Base-by-base conservation (phyloP, 495 filamentous ascomycete species). In the Friedmanniomyces endolithicus region DNA sequence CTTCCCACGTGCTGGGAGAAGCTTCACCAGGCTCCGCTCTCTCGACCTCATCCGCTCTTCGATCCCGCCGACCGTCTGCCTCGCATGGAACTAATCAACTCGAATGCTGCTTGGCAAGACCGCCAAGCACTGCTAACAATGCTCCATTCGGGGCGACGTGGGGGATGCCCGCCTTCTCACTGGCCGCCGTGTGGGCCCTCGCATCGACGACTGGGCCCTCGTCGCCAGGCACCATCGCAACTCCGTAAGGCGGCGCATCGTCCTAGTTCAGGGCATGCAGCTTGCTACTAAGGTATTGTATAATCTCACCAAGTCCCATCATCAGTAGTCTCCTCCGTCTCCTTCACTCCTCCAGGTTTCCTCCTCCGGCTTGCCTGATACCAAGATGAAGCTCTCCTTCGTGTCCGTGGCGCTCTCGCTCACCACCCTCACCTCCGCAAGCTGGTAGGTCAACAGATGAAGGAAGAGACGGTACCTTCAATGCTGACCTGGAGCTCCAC, bases 341-440 rank as follows among this genome's bases (percentile, higher is more conserved):
- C n/a, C 23, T 14, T 11, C 25, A 14, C 8, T 48, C 8, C 11
- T n/a, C n/a, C 24, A 56, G 29, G 8, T 43, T 41, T 41, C 34
- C 7, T 29, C n/a, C 19, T 22, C 29, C 14, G 24, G 23, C 53
- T 49, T 37, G 16, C 19, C 23, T 1, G 17, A 27, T 11, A 37
- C 22, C 35, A 58, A 25, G 27, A 59, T 59, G 56, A 48, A 59
- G 34, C 31, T 54, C 22, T 41, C 52, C 35, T n/a, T 41, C 23
- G 2, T 59, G 9, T 19, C 33, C 29, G 41, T 16, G 9, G 41
- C 55, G 14, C 50, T 54, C 23, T 48, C 48, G 24, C 34, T 48
- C 7, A n/a, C 56, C 6, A 33, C 51, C 23, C 9, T 50, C 48
- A 50, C 56, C 2, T 48, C 51, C 39, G 56, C 56, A 24, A 44